phyloP scores from a whole-genome alignment of 345 rosid genomes.

The Arabidopsis arenosa region DNA sequence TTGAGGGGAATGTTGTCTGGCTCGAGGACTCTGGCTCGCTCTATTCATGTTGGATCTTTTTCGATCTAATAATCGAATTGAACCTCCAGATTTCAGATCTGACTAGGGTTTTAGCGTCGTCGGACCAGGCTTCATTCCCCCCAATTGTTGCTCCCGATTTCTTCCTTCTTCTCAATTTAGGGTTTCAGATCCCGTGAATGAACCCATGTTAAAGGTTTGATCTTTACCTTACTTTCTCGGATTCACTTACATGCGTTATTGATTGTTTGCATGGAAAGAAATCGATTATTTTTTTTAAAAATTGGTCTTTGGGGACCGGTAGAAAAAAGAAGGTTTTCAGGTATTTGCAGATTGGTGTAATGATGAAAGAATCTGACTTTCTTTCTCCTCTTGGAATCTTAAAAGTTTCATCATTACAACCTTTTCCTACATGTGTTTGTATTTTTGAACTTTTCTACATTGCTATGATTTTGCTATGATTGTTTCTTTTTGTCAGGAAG shows the following conservation, averaged over 20 bases:
- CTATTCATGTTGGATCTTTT: conserved; percentile 36
- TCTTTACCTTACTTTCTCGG: conserved; percentile 15
- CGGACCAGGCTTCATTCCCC: conserved; percentile 99
- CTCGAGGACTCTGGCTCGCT: conserved; percentile 70
- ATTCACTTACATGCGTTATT: conserved; percentile 3
- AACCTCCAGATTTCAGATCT: conserved; percentile 35
- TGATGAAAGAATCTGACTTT: conserved; percentile 67
- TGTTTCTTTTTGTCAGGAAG: conserved; percentile 37
- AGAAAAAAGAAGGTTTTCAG: conserved; percentile 16
- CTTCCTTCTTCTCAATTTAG: conserved; percentile 14
- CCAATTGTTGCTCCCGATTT: conserved; percentile 64
- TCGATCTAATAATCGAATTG: conserved; percentile 20
- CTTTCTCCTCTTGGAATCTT: conserved; percentile 33
- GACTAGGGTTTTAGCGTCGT: conserved; percentile 56
- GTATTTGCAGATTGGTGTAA: conserved; percentile 62
- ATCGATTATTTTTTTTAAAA: neutral
- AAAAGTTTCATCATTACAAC: conserved; percentile 61
- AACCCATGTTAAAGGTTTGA: conserved; percentile 47
- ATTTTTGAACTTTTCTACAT: conserved; percentile 27
- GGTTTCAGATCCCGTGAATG: conserved; percentile 32
- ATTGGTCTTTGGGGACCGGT: conserved; percentile 35
- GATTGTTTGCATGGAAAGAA: conserved; percentile 1
- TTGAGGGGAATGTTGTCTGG: conserved; percentile 99
- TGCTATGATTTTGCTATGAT: conserved; percentile 47
- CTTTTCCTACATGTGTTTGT: conserved; percentile 29